phyloP scores from a whole-genome alignment of 2,329 filamentous ascomycete genomes.

The Alternaria sp. region DNA sequence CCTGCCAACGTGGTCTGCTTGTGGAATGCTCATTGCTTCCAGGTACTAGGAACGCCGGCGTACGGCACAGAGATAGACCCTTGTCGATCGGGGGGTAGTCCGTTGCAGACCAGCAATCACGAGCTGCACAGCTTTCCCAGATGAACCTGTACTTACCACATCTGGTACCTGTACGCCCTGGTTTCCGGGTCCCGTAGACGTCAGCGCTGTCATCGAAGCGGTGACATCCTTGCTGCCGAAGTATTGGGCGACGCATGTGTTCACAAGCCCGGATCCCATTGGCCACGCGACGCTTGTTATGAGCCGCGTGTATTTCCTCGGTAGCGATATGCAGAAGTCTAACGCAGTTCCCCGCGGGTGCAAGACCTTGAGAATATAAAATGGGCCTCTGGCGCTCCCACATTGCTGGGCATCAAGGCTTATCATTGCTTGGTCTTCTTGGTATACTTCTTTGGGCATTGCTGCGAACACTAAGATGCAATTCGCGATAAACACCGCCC shows the following conservation, averaged over 20 bases:
- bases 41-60: neutral
- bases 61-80: neutral
- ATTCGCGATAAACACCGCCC: slow-evolving; percentile 9
- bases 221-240: neutral
- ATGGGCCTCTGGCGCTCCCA: slow-evolving; percentile 4
- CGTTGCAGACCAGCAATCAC: neutral
- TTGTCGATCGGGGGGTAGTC: neutral
- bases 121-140: neutral
- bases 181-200: neutral
- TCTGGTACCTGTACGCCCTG: neutral
- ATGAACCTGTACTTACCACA: neutral
- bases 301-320: slow-evolving; percentile 6
- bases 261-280: neutral
- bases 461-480: slow-evolving; percentile 15
- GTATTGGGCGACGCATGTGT: neutral
- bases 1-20: neutral
- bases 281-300: slow-evolving; percentile 1
- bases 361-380: slow-evolving; percentile 20
- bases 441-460: neutral
- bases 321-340: neutral
- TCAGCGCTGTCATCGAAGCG: neutral
- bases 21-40: neutral
- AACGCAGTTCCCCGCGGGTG: neutral
- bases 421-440: slow-evolving; percentile 24
- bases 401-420: slow-evolving; percentile 32